Conservation (phyloP, 2,329 filamentous ascomycete genomes). For the Aspergillus amoenus region DNA sequence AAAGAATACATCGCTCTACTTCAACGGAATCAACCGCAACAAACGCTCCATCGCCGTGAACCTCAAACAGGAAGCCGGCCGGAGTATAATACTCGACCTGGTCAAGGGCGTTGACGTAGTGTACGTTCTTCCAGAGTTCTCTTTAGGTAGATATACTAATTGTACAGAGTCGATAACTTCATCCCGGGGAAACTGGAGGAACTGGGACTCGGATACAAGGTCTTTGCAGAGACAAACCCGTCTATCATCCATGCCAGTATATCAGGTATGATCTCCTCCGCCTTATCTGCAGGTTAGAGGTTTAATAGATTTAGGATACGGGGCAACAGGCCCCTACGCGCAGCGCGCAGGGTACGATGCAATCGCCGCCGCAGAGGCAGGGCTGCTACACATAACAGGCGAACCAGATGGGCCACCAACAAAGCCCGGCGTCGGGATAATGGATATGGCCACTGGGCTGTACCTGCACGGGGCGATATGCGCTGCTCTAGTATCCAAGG, state of each 20-base stretch:
- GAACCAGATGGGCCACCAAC: conserved; percentile 42
- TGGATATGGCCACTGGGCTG: conserved; percentile 47
- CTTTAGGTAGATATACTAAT: neutral
- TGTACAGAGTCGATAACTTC: conserved; percentile 41
- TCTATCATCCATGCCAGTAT: conserved; percentile 45
- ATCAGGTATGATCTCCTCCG: conserved; percentile 27
- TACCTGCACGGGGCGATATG: conserved; percentile 49
- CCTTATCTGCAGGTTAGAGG: too few relatives aligned
- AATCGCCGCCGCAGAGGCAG: conserved; percentile 46
- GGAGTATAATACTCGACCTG: conserved; percentile 35
- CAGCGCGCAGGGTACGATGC: conserved; percentile 48
- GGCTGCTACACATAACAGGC: conserved; percentile 47
- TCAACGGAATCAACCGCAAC: conserved; percentile 47
- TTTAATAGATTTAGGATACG: conserved; percentile 31
- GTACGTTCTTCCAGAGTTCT: neutral
- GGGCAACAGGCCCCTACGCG: conserved; percentile 42
- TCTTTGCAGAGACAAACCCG: conserved; percentile 37
- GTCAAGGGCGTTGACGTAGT: conserved; percentile 41
- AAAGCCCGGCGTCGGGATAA: conserved; percentile 44
- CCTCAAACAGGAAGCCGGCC: conserved; percentile 29
- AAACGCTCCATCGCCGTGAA: conserved; percentile 42
- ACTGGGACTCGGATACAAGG: conserved; percentile 43
- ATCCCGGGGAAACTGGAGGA: conserved; percentile 44
- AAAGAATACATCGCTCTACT: conserved; percentile 43
- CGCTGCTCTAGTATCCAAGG: conserved; percentile 41